Evolutionary conservation across 116 monocot species (phyloP).

Genomic region (Iris pallida): DNA sequence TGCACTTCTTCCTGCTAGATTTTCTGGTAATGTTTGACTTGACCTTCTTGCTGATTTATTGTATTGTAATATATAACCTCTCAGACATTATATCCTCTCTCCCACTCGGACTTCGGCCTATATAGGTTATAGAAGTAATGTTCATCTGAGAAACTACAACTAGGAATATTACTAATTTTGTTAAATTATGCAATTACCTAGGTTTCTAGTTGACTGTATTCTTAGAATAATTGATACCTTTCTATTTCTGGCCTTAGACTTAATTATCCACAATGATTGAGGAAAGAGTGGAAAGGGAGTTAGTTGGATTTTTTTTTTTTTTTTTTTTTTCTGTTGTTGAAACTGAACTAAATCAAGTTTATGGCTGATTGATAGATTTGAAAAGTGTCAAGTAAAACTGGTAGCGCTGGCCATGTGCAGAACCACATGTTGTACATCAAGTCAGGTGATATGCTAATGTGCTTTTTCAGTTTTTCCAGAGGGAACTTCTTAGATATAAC

Average conservation of each 20-base stretch:
- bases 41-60: conserved; percentile 4
- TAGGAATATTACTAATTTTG: too few relatives aligned
- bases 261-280: background rate
- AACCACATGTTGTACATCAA: conserved; percentile 18
- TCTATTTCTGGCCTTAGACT: background rate
- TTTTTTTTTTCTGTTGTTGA: background rate
- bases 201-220: background rate
- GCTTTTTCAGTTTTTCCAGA: background rate
- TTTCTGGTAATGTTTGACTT: conserved; percentile 34
- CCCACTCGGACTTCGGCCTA: background rate
- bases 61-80: background rate
- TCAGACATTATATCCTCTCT: background rate
- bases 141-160: background rate
- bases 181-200: background rate
- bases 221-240: background rate
- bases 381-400: conserved; percentile 26
- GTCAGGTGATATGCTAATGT: conserved; percentile 34
- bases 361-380: conserved; percentile 45
- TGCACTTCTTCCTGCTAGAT: conserved; percentile 21
- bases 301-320: background rate
- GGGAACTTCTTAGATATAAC: conserved; percentile 1
- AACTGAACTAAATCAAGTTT: conserved; percentile 25
- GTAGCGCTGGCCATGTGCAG: conserved; percentile 34
- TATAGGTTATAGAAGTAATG: background rate
- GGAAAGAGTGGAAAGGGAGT: background rate